Evolutionary conservation across 2,329 filamentous ascomycete species (phyloP).

Genomic region (Thermothelomyces thermophilus): DNA sequence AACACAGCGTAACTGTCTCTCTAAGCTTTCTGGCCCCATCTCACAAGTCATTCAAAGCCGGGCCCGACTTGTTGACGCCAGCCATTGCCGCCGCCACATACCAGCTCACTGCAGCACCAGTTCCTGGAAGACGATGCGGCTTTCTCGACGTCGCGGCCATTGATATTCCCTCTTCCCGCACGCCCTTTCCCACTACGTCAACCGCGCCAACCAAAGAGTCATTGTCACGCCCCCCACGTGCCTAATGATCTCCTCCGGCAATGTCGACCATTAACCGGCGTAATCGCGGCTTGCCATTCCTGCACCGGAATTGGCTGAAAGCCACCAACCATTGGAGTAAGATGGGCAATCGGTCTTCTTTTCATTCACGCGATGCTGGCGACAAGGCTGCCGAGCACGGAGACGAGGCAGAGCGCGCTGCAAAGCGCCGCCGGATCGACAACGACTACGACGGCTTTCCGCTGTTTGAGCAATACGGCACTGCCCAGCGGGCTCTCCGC

Average conservation of each 20-base stretch:
- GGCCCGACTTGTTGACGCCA: too few species aligned
- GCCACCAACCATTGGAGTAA: conserved; percentile 39
- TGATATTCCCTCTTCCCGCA: conserved; percentile 1
- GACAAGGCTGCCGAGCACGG: conserved; percentile 21
- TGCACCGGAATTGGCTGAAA: conserved; percentile 48
- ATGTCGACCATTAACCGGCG: conserved; percentile 45
- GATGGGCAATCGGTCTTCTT: conserved; percentile 41
- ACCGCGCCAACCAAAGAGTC: neutral
- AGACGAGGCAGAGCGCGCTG: conserved; percentile 35
- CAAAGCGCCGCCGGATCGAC: conserved; percentile 46
- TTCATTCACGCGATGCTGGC: conserved; percentile 31
- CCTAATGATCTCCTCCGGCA: conserved; percentile 26
- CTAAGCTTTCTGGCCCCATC: neutral
- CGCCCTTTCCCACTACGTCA: neutral
- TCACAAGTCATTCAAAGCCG: neutral
- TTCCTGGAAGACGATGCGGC: conserved; percentile 2
- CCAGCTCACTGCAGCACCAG: too few species aligned
- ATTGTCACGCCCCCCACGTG: conserved; percentile 6
- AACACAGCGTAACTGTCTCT: too few species aligned
- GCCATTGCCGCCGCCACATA: too few species aligned
- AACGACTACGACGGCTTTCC: conserved; percentile 33
- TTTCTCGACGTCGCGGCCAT: neutral
- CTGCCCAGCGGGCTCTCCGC: conserved; percentile 37
- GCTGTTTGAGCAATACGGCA: conserved; percentile 21
- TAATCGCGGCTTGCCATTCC: conserved; percentile 46